These are phyloP conservation scores for Lasiosphaeris hirsuta DNA, from an alignment of 495 filamentous ascomycete species.

Conservation along the genomic window DNA sequence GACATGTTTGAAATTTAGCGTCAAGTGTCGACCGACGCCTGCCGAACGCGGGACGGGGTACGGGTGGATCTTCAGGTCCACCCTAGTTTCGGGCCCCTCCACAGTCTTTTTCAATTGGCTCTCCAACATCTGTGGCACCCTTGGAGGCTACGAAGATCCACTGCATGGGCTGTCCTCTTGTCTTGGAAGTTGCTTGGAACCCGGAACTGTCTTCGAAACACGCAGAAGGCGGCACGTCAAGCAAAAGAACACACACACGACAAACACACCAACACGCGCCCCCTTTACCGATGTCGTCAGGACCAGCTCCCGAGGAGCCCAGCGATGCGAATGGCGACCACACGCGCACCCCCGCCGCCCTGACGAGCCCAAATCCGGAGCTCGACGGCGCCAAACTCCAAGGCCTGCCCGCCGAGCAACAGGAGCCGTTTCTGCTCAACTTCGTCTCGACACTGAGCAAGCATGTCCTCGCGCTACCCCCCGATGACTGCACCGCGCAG, in stretches of 20 bases:
- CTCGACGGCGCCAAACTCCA: constrained; percentile 87
- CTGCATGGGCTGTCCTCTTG: too few species aligned
- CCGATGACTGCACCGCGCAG: constrained; percentile 77
- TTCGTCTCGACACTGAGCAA: constrained; percentile 81
- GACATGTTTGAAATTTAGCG: background rate
- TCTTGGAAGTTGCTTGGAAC: too few species aligned
- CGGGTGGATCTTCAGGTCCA: background rate
- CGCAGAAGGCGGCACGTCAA: too few species aligned
- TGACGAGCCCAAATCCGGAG: constrained; percentile 50
- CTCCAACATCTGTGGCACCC: background rate
- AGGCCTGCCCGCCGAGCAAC: constrained; percentile 88
- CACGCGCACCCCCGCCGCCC: constrained; percentile 26
- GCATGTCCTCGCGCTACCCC: constrained; percentile 69
- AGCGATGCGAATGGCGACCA: constrained; percentile 23
- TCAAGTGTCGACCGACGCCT: background rate
- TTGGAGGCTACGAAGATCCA: too few species aligned
- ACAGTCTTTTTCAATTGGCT: background rate
- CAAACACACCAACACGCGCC: background rate
- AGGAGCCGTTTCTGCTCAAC: constrained; percentile 87
- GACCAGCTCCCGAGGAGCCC: constrained; percentile 21
- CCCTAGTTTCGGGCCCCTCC: background rate
- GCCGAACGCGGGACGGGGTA: background rate
- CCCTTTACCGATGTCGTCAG: constrained; percentile 11
- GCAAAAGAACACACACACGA: background rate
- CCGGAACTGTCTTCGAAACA: too few species aligned